Evolutionary conservation across 805 yeast genomes (phyloP), one percentile per base, ranked within the genome.

Genomic region (Wickerhamiella azymoides): DNA sequence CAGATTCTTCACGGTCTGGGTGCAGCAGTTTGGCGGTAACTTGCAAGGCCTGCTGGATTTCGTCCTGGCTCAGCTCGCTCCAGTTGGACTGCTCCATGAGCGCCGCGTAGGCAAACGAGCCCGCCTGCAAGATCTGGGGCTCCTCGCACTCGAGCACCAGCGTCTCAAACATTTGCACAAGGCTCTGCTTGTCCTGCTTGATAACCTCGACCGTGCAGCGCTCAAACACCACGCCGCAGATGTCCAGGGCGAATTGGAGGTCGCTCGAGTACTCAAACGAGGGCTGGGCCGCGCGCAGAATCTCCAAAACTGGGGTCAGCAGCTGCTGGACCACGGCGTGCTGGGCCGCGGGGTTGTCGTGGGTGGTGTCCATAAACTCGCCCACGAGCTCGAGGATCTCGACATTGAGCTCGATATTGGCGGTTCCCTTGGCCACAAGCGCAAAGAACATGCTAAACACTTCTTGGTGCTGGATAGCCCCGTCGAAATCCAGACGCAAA

Each of bases 1-100:
- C 95, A 38, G 80, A 73, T 53, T 86, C 96, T 13, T 81, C 72
- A 47, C 83, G 66, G 7, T 69, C 68, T 0, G 94, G 84, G 1
- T 82, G 74, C 27, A 89, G 68, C 44, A 85, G 73, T 55, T 77
- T 77, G 2, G 83, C 74, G 2, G 80, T 77, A 11, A 81, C 74
- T 27, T 71, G 68, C 14, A 92, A 63, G n/a, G 84, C 67, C 2
- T 70, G 64, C 14, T 49, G 49, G 10, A 54, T 50, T 1, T 50
- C 46, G 7, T 43, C 54, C 2, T 37, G n/a, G 30, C 43, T 43
- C 14, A 55, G 43, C 18, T 39, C 41, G 19, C 16, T 19, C 18
- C 18, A 18, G 19, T 40, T 39, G 2, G 52, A 62, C 40, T 67
- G 69, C 36, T 58, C 60, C 19, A 85, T 63, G 36, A 86, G 61